phyloP scores from a whole-genome alignment of 768 basidiomycete genomes.

The Paxillus ammoniavirescens region DNA sequence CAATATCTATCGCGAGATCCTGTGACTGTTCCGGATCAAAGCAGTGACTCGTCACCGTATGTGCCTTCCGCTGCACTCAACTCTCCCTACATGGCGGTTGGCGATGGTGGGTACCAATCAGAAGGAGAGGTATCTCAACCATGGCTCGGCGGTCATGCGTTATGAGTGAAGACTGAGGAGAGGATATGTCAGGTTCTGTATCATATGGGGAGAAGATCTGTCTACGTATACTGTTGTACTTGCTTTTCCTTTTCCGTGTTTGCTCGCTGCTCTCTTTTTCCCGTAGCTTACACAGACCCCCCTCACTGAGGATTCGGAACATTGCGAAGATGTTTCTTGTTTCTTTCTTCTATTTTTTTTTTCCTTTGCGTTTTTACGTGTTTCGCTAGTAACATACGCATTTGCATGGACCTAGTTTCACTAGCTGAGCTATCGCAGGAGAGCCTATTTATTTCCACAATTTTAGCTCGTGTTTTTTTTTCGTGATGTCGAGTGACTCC shows the following conservation, averaged over 20 bases:
- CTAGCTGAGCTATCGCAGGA: not conserved
- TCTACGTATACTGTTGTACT: constrained; percentile 21
- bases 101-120: constrained; percentile 11
- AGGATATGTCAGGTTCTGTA: constrained; percentile 12
- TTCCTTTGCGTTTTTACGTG: not conserved
- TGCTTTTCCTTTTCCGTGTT: constrained; percentile 10
- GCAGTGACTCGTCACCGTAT: not conserved
- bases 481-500: not conserved
- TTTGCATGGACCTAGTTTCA: not conserved
- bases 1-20: not conserved
- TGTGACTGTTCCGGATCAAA: not conserved
- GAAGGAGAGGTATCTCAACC: not conserved
- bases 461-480: not conserved
- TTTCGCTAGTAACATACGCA: not conserved
- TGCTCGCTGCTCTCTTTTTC: not conserved
- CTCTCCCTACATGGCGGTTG: not conserved
- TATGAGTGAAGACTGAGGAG: constrained; percentile 21
- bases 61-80: not conserved
- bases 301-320: not conserved
- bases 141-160: constrained; percentile 14
- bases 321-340: too few relatives aligned
- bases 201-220: constrained; percentile 17
- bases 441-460: not conserved
- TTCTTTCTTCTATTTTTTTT: not conserved
- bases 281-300: too few relatives aligned